Evolutionary conservation across 2,329 filamentous ascomycete species (phyloP).

Genomic region (Cladosporium sp.): DNA sequence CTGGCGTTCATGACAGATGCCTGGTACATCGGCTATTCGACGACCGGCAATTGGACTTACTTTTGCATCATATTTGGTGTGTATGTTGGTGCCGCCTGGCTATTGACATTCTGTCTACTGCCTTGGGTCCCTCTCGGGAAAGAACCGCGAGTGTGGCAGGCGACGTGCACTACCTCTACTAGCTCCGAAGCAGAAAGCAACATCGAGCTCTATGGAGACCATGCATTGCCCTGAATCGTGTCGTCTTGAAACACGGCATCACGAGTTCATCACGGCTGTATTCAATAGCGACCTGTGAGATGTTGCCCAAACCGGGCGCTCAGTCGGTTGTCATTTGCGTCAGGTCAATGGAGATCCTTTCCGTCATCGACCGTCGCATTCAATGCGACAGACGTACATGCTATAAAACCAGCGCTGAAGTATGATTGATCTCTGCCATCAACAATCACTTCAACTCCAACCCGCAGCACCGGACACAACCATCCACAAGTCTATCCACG

Average conservation of each 20-base stretch:
- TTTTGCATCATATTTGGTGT: not conserved
- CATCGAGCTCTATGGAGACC: no score
- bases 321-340: no score
- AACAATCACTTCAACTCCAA: not conserved
- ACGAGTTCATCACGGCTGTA: not conserved
- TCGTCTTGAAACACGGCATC: not conserved
- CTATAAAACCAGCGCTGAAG: no score
- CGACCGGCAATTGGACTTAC: not conserved
- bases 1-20: not conserved
- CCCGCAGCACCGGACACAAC: not conserved
- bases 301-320: no score
- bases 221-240: not conserved
- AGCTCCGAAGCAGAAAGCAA: no score
- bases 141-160: not conserved
- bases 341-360: no score
- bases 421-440: no score
- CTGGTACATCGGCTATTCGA: not conserved
- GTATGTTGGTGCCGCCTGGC: not conserved
- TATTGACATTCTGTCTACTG: not conserved
- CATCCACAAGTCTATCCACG: not conserved
- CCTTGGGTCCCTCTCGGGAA: not conserved
- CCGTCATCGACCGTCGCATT: no score
- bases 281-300: no score
- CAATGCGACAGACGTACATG: no score
- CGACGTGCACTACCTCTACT: not conserved